phyloP scores from a whole-genome alignment of 2,329 filamentous ascomycete genomes.

The Xylaria sp. region DNA sequence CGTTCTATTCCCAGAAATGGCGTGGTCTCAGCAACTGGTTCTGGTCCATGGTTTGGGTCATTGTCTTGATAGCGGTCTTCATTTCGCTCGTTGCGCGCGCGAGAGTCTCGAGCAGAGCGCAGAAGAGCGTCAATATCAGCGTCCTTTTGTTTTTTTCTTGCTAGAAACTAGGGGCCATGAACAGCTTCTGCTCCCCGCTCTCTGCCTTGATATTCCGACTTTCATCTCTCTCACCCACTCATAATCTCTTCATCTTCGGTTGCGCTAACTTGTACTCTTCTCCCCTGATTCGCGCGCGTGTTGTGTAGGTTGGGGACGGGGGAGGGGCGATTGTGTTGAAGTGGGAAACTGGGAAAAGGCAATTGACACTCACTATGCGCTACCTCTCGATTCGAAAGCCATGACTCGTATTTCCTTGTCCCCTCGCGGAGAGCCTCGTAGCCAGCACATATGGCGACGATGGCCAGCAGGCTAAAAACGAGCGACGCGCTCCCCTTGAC shows the following conservation, averaged over 20 bases:
- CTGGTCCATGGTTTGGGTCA: constrained; percentile 38
- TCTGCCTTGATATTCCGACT: constrained; percentile 4
- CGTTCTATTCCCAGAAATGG: constrained; percentile 79
- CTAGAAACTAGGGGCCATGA: constrained; percentile 14
- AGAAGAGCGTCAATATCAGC: constrained; percentile 35
- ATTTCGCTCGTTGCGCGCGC: constrained; percentile 28
- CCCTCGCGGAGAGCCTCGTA: constrained; percentile 89
- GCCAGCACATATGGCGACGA: constrained; percentile 86
- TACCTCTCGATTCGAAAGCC: constrained; percentile 60
- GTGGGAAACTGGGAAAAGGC: constrained; percentile 20
- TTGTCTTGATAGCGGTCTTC: constrained; percentile 34
- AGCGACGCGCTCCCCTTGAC: constrained; percentile 79
- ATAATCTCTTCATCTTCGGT: background rate
- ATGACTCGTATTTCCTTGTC: constrained; percentile 79
- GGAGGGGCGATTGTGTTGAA: background rate
- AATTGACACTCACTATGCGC: constrained; percentile 62
- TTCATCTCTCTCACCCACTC: background rate
- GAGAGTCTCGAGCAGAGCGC: constrained; percentile 26
- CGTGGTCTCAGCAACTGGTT: constrained; percentile 69
- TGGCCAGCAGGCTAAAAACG: constrained; percentile 81
- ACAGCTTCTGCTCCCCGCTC: constrained; percentile 6
- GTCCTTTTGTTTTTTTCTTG: constrained; percentile 23
- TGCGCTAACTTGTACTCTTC: constrained; percentile 15
- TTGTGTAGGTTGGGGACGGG: background rate
- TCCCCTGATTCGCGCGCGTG: constrained; percentile 5